Percentiles rank a stretch among this genome's conserved stretches.
These are phyloP conservation scores for Globisporangium heterothallicum DNA, from an alignment of 352 stramenopile genomes.

Conservation along the genomic window DNA sequence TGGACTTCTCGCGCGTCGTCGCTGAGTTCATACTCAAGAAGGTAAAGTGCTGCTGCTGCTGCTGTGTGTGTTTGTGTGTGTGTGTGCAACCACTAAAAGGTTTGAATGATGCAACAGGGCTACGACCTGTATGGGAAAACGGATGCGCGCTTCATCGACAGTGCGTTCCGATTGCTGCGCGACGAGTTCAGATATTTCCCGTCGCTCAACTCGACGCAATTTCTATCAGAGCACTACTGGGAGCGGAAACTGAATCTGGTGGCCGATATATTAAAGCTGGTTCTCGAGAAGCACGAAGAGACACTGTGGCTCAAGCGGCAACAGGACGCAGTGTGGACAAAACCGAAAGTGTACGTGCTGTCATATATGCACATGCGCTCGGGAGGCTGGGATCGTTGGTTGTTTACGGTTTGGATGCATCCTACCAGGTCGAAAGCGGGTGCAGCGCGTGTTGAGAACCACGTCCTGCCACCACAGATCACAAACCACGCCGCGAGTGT, in stretches of 20 bases:
- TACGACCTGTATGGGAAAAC: conserved; percentile 79
- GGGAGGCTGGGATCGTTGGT: not conserved
- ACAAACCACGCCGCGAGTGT: conserved; percentile 27
- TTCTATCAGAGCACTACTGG: conserved; percentile 56
- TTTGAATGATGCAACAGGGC: too few species aligned
- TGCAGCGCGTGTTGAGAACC: conserved; percentile 30
- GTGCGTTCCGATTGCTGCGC: conserved; percentile 60
- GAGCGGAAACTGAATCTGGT: conserved; percentile 54
- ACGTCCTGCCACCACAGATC: conserved; percentile 23
- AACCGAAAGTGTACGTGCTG: conserved; percentile 24
- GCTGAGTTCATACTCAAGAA: conserved; percentile 44
- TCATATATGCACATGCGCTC: not conserved
- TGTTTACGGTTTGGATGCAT: not conserved
- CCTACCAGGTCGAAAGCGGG: conserved; percentile 14
- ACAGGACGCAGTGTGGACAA: conserved; percentile 52
- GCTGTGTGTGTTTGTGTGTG: not conserved
- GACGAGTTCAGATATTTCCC: conserved; percentile 75
- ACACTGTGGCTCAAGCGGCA: conserved; percentile 29
- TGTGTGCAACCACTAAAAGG: too few species aligned
- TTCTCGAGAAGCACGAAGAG: conserved; percentile 47
- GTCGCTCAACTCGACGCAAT: conserved; percentile 51
- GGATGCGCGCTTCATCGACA: conserved; percentile 71
- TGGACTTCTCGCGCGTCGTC: conserved; percentile 72
- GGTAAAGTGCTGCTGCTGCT: too few species aligned
- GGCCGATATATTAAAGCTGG: conserved; percentile 39